Percentiles rank a stretch among this genome's conserved stretches.
These are phyloP conservation scores for Alternaria ventricosa DNA, from an alignment of 2,329 filamentous ascomycete species.

Conservation along the genomic window DNA sequence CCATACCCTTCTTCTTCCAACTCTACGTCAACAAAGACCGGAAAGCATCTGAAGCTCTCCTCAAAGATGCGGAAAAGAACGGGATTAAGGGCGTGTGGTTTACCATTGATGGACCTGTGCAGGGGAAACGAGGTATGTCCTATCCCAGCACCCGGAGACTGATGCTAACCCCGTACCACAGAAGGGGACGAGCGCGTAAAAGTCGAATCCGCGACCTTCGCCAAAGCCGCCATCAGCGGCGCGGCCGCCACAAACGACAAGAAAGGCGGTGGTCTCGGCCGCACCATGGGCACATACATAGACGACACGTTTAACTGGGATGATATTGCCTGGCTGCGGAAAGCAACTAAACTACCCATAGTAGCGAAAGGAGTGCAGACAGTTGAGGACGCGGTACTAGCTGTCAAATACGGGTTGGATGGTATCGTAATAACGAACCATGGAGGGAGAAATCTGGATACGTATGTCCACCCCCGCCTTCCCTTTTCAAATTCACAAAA, in stretches of 20 bases:
- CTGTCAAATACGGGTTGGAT: constrained; percentile 11
- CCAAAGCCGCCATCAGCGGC: constrained; percentile 54
- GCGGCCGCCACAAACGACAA: constrained; percentile 58
- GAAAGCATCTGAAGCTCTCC: constrained; percentile 13
- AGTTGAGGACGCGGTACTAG: background rate
- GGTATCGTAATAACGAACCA: background rate
- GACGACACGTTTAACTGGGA: constrained; percentile 24
- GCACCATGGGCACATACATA: constrained; percentile 64
- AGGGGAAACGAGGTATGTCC: constrained; percentile 21
- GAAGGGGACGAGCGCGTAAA: constrained; percentile 33
- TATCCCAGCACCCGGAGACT: background rate
- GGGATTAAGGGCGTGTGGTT: constrained; percentile 27
- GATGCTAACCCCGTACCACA: rapidly evolving
- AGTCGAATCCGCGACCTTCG: constrained; percentile 34
- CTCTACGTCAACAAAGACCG: constrained; percentile 34
- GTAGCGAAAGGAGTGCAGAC: constrained; percentile 4
- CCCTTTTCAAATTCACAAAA: background rate
- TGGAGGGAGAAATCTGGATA: background rate
- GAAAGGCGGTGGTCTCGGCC: constrained; percentile 63
- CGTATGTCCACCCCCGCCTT: background rate
- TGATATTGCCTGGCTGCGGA: constrained; percentile 52
- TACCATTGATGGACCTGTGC: constrained; percentile 33
- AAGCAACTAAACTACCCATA: constrained; percentile 41
- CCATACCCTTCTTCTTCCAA: constrained; percentile 31
- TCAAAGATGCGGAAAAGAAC: constrained; percentile 23